Evolutionary conservation across 768 basidiomycete species (phyloP).

Genomic region (Mrakia blollopis): DNA sequence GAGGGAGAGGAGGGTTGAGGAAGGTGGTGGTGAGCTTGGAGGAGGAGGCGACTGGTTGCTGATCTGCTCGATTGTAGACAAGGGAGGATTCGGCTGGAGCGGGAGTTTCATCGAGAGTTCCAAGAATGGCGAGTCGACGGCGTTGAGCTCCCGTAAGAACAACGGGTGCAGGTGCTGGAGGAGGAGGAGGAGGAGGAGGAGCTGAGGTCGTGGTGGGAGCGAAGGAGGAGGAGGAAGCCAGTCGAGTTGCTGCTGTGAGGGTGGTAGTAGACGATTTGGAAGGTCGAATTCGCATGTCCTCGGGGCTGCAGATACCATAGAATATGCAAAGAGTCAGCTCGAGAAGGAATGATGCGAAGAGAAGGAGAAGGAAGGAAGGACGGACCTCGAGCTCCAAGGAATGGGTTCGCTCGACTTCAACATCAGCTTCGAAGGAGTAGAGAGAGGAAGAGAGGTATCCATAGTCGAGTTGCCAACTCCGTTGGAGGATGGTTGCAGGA

Average conservation of each 20-base stretch:
- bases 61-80: neutral
- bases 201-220: neutral
- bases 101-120: neutral
- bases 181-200: neutral
- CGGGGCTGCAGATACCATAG: neutral
- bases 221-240: conserved; percentile 1
- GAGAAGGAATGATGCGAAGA: neutral
- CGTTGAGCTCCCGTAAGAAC: neutral
- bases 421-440: conserved; percentile 6
- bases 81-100: neutral
- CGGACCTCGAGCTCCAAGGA: neutral
- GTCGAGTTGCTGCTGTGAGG: conserved; percentile 7
- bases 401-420: neutral
- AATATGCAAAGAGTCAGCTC: neutral
- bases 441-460: neutral
- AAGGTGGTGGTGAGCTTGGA: neutral
- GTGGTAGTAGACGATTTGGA: neutral
- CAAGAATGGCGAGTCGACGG: conserved; percentile 3
- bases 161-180: neutral
- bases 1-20: neutral
- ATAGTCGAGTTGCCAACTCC: neutral
- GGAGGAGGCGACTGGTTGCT: conserved; percentile 3
- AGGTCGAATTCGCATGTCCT: neutral
- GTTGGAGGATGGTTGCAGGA: neutral
- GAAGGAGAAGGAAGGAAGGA: neutral